Base-by-base conservation (phyloP, 208 protist genomes). In the Acanthamoeba divionensis region DNA sequence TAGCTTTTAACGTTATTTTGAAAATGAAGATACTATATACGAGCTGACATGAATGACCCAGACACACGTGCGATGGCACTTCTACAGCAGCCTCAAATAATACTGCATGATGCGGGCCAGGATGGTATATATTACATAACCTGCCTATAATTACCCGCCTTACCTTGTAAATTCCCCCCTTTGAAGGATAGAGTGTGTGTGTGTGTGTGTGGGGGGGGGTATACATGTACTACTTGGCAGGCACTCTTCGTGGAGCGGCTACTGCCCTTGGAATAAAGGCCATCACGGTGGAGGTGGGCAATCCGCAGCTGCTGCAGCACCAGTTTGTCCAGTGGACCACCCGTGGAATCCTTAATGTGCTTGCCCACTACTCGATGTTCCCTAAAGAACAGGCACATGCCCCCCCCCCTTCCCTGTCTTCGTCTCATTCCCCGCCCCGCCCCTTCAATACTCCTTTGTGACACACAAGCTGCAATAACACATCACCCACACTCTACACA, bases 261-360 rank as follows among this genome's bases (percentile, higher is more conserved):
- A 55, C 86, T 6, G 44, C 29, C 31, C 26, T 83, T 5, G 83
- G 83, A 36, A 91, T 90, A 60, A 88, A 54, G 29, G 57, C 80
- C 41, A 90, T 93, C 52, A 92, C 90, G 5, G 91, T 93, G 31
- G 91, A 93, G 55, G 89, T 93, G 7, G 91, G 91, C 36, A 89
- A 93, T 75, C 90, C 90, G 1, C 80, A 88, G 57, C 57, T 71
- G 26, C 52, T 57, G 1, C 52, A 88, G 41, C 18, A 88, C n/a
- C 33, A 88, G 47, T 88, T 71, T 62, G 62, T 92, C 21, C 38
- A 71, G 41, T 57, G 38, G 38, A 80, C 91, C 15, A 50, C 31
- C 29, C 5, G 45, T 38, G 91, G 91, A 13, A 69, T 92, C 29
- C 29, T 85, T 18, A 91, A 91, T 52, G 85, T 92, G 24, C 13